phyloP scores from a whole-genome alignment of 2,329 filamentous ascomycete genomes.

The Cadophora malorum region DNA sequence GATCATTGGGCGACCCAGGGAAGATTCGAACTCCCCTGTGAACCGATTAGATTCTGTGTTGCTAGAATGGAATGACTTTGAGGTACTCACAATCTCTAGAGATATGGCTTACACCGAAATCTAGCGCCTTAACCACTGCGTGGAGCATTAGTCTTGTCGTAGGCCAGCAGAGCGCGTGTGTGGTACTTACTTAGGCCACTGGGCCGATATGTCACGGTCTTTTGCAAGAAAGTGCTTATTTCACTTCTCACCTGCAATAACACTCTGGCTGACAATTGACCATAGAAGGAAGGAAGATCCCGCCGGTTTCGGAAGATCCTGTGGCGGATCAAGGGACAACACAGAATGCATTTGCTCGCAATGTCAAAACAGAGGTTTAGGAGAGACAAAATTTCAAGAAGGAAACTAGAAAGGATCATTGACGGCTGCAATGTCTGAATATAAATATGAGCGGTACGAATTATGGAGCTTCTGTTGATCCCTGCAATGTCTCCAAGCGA shows the following conservation, averaged over 20 bases:
- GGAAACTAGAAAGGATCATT: not conserved
- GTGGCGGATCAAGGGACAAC: not conserved
- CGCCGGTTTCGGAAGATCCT: not conserved
- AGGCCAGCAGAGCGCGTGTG: not conserved
- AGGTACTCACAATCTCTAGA: constrained; percentile 35
- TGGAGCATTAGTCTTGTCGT: not conserved
- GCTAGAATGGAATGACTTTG: not conserved
- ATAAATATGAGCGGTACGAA: not conserved
- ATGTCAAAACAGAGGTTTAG: not conserved
- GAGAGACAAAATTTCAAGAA: not conserved
- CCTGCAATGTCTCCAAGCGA: constrained; percentile 4
- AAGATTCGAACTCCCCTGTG: constrained; percentile 30
- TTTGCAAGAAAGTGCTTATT: constrained; percentile 2
- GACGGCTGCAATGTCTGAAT: not conserved
- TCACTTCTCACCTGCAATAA: not conserved
- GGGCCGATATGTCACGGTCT: constrained; percentile 1
- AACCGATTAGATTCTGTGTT: not conserved
- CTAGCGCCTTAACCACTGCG: constrained; percentile 39
- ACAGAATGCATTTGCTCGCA: not conserved
- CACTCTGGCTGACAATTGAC: not conserved
- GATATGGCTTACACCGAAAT: constrained; percentile 32
- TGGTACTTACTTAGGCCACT: constrained; percentile 7
- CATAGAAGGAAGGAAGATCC: not conserved
- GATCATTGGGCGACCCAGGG: constrained; percentile 33
- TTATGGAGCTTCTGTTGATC: not conserved